Evolutionary conservation across 2,329 filamentous ascomycete species (phyloP).

Genomic region (Stachybotrys echinatus): DNA sequence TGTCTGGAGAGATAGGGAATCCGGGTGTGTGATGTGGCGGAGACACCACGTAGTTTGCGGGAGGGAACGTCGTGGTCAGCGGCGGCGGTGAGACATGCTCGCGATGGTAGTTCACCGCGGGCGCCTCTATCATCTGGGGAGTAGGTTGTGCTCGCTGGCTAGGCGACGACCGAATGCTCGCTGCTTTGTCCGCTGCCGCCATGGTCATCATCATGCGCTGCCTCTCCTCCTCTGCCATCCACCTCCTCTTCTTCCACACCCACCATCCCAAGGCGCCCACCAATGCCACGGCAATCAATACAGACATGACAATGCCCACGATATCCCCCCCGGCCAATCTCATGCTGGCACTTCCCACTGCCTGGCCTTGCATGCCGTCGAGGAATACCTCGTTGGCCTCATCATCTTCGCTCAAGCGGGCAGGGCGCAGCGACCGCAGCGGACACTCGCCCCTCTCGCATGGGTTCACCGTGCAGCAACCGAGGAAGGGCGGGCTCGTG

Average conservation of each 20-base stretch:
- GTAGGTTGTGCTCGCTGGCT: neutral
- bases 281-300: conserved; percentile 21
- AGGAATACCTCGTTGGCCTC: conserved; percentile 1
- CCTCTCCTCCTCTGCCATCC: neutral
- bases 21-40: neutral
- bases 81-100: neutral
- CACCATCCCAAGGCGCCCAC: conserved; percentile 21
- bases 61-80: neutral
- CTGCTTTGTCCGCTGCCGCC: neutral
- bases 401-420: conserved; percentile 8
- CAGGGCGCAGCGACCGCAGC: conserved; percentile 7
- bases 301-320: conserved; percentile 31
- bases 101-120: neutral
- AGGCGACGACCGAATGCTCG: neutral
- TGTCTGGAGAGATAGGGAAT: neutral
- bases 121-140: neutral
- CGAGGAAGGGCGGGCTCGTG: conserved; percentile 27
- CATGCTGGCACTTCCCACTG: conserved; percentile 10
- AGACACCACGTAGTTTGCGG: neutral
- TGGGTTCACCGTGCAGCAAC: conserved; percentile 31
- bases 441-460: conserved; percentile 16
- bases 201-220: conserved; percentile 3
- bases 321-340: conserved; percentile 24
- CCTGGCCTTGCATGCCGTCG: neutral
- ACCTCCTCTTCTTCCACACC: neutral